Percentiles rank a stretch among this genome's conserved stretches.
Conservation (phyloP, 306 rosid genomes). For the Prunus fruticosa region DNA sequence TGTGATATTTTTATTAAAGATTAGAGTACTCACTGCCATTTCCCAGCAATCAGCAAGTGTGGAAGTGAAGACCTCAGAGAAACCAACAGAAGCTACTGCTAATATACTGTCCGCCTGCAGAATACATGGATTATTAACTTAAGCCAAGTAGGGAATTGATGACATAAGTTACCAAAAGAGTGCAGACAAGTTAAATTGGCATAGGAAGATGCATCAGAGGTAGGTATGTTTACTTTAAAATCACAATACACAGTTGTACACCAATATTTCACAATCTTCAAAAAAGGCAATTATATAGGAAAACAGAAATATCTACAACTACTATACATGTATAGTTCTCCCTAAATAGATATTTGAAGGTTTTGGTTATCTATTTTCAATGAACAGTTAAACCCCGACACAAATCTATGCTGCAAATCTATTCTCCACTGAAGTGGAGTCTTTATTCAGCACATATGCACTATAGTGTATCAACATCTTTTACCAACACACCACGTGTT, state of each 20-base stretch:
- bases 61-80: conserved; percentile 59
- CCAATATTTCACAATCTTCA: not conserved
- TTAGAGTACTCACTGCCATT: conserved; percentile 48
- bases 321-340: not conserved
- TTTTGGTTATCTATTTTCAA: not conserved
- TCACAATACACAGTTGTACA: not conserved
- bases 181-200: not conserved
- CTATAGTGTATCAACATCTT: not conserved
- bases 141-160: conserved; percentile 14
- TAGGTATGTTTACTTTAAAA: not conserved
- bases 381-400: not conserved
- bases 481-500: not conserved
- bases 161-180: not conserved
- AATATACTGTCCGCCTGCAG: conserved; percentile 68
- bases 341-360: not conserved
- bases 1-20: conserved; percentile 15
- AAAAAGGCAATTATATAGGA: not conserved
- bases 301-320: not conserved
- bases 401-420: not conserved
- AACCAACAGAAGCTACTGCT: conserved; percentile 70
- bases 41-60: conserved; percentile 70
- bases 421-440: not conserved
- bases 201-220: not conserved
- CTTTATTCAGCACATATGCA: not conserved
- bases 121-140: conserved; percentile 6